phyloP scores from a whole-genome alignment of 208 protist genomes.

The Acanthamoeba sp. region DNA sequence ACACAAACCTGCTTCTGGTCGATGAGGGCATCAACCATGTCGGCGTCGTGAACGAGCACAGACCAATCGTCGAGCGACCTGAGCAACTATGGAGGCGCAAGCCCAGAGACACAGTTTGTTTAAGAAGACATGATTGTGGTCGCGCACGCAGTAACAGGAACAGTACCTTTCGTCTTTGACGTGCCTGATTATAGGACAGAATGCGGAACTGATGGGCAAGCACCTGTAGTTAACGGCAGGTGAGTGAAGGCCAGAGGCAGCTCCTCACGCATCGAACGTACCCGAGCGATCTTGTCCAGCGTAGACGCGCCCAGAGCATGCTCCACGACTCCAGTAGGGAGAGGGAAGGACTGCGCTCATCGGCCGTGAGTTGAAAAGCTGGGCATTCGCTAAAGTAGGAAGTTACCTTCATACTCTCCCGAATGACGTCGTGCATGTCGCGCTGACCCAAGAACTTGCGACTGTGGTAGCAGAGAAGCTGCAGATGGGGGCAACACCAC shows the following conservation, averaged over 20 bases:
- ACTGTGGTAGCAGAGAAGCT: constrained; percentile 13
- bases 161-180: constrained; percentile 38
- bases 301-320: neutral
- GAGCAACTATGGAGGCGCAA: neutral
- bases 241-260: neutral
- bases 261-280: neutral
- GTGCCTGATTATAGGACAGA: neutral
- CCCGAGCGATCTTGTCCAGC: constrained; percentile 3
- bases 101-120: neutral
- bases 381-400: neutral
- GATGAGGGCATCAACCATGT: constrained; percentile 4
- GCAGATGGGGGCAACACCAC: too few species aligned
- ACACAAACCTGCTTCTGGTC: constrained; percentile 64
- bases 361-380: neutral
- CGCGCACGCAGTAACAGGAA: too few species aligned
- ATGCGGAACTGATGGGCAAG: neutral
- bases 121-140: too few species aligned
- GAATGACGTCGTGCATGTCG: constrained; percentile 8
- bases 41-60: constrained; percentile 47
- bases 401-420: constrained; percentile 43
- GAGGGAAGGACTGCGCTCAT: neutral
- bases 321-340: neutral
- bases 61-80: constrained; percentile 23
- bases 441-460: constrained; percentile 11
- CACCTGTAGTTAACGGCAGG: neutral